Evolutionary conservation across 1,284 basidiomycete genomes (phyloP).

Genomic region (Moesziomyces aphidis): DNA sequence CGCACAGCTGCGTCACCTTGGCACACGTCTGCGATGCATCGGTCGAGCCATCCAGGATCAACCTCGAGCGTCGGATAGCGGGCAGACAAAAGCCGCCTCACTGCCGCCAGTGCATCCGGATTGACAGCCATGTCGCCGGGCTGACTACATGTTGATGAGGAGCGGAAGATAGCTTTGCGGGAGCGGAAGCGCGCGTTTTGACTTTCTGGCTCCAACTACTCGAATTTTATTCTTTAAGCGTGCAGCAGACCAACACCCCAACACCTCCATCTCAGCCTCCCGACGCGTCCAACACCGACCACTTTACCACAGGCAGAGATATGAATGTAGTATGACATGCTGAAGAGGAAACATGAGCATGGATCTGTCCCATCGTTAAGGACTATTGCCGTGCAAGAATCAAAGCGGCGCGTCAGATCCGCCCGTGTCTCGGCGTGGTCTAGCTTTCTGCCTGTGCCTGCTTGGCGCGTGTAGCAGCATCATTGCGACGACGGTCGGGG

Average conservation of each 20-base stretch:
- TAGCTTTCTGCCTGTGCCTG: not conserved
- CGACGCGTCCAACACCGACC: too few relatives aligned
- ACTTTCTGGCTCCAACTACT: not conserved
- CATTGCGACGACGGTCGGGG: slow-evolving; percentile 9
- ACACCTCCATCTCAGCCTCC: too few relatives aligned
- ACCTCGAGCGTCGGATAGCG: slow-evolving; percentile 40
- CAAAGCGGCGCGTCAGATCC: too few relatives aligned
- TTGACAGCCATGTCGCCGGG: slow-evolving; percentile 3
- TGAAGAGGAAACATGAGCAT: too few relatives aligned
- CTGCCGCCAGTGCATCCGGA: slow-evolving; percentile 16
- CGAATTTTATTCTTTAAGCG: not conserved
- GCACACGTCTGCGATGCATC: slow-evolving; percentile 14
- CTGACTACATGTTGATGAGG: slow-evolving; percentile 15
- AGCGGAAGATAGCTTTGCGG: too few relatives aligned
- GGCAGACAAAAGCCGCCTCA: slow-evolving; percentile 36
- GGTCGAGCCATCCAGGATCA: slow-evolving; percentile 19
- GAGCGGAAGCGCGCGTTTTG: too few relatives aligned
- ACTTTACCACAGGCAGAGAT: too few relatives aligned
- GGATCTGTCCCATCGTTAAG: too few relatives aligned
- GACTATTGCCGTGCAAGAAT: too few relatives aligned
- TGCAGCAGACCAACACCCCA: too few relatives aligned
- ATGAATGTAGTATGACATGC: too few relatives aligned
- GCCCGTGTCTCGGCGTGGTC: too few relatives aligned
- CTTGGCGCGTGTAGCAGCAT: not conserved
- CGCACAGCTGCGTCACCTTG: not conserved